Evolutionary conservation across 164 flowering plant species (phyloP), one percentile per base, ranked within the genome.

Genomic region (Tinospora cordifolia): DNA sequence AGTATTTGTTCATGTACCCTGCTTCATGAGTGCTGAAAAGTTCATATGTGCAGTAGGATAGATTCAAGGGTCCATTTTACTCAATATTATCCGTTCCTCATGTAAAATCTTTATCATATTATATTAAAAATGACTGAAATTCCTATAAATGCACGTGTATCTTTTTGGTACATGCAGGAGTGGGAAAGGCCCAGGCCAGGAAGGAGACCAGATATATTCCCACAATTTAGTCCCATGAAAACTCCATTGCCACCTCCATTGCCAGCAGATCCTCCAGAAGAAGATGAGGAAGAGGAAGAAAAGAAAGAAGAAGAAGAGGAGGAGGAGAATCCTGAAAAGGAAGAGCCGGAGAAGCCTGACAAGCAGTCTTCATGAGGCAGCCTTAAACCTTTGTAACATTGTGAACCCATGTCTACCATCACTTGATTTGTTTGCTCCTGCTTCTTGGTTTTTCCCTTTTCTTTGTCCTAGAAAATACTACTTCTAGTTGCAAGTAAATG

Each of bases 211-310:
- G 90, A 90, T 68, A 84, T 90, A 66, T 84, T 90, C 60, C 92
- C 91, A 8, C 84, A 86, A 36, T 87, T 88, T 77, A 84, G 91
- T 69, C 92, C 90, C 3, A 83, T 85, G 89, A 90, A 87, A 75
- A 86, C 91, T 67, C 92, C 92, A 27, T 75, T 90, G 49, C 92
- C 96, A 21, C 81, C 86, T 2, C 92, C 94, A 51, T 41, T 84
- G 81, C 90, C 94, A 2, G 75, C 68, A 36, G 91, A 85, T 79
- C 94, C 91, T 72, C 91, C 88, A 0, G 87, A 79, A 65, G 88
- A 85, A 78, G 88, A 87, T 6, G 90, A 84, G 47, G 87, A 84
- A 65, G 87, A 83, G 17, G 88, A 85, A 67, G 87, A 88, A 46
- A 73, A 83, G 49, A 73, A 86, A 59, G 70, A 84, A 59, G 64